These are phyloP conservation scores for Penicillium capsulatum DNA, from an alignment of 2,329 filamentous ascomycete genomes.

Conservation along the genomic window DNA sequence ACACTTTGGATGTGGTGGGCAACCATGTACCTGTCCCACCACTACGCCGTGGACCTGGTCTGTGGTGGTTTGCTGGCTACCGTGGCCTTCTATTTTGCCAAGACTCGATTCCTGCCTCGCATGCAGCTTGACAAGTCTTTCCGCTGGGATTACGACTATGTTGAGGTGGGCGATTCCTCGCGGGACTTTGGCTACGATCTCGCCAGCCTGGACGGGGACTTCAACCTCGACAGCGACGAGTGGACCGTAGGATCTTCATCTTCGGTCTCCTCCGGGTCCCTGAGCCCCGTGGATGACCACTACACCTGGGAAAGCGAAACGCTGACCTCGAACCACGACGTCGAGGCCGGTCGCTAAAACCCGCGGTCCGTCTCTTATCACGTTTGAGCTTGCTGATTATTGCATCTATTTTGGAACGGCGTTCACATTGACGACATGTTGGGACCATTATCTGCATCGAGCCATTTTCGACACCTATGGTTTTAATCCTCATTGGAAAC, in stretches of 20 bases:
- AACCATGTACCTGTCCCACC: conserved; percentile 96
- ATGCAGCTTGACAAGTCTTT: conserved; percentile 79
- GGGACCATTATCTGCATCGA: conserved; percentile 36
- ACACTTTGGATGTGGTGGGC: conserved; percentile 96
- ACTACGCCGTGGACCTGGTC: conserved; percentile 92
- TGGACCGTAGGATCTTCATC: conserved; percentile 87
- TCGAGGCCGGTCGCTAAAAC: conserved; percentile 38
- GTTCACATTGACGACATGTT: conserved; percentile 36
- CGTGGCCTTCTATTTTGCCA: conserved; percentile 75
- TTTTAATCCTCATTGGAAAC: conserved; percentile 34
- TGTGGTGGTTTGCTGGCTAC: conserved; percentile 75
- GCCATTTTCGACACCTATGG: conserved; percentile 36
- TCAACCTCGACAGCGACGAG: conserved; percentile 70
- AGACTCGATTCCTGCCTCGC: conserved; percentile 74
- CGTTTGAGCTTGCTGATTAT: conserved; percentile 19
- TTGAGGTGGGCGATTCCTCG: conserved; percentile 70
- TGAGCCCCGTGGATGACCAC: conserved; percentile 60
- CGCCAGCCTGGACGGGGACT: conserved; percentile 53
- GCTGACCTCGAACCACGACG: conserved; percentile 35
- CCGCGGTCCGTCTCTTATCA: conserved; percentile 21
- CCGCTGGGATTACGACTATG: conserved; percentile 93
- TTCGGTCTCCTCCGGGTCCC: conserved; percentile 62
- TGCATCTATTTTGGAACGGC: conserved; percentile 34
- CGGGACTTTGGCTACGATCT: conserved; percentile 52
- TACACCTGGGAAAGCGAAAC: conserved; percentile 45